Conservation (phyloP, 495 filamentous ascomycete species). For the Xanthoparmelia taractica region DNA sequence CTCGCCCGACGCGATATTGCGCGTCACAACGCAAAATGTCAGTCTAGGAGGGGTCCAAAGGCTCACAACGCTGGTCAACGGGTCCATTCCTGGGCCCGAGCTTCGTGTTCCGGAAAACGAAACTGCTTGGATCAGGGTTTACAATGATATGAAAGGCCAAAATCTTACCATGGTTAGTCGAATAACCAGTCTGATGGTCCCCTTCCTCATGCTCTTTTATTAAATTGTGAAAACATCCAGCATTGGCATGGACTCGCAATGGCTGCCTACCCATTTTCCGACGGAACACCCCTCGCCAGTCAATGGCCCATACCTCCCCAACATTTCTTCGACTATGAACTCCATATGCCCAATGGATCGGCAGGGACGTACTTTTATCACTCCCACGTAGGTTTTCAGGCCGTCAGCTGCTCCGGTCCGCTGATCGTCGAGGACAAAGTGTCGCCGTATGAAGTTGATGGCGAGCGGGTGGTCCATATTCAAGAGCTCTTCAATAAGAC, state of each 20-base stretch:
- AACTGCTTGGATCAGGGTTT: neutral
- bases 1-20: neutral
- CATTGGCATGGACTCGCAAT: conserved; percentile 6
- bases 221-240: neutral
- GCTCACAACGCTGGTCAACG: conserved; percentile 2
- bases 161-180: conserved; percentile 3
- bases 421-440: conserved; percentile 1
- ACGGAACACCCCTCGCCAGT: conserved; percentile 4
- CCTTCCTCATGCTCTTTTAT: neutral
- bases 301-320: neutral
- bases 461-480: neutral
- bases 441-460: neutral
- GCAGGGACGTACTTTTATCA: conserved; percentile 3
- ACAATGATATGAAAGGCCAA: neutral
- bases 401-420: neutral
- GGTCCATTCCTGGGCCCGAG: neutral
- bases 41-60: neutral
- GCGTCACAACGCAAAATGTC: neutral
- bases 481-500: conserved; percentile 1
- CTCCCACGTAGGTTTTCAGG: conserved; percentile 1
- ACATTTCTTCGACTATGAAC: conserved; percentile 1
- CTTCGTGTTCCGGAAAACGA: conserved; percentile 1
- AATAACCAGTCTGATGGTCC: neutral
- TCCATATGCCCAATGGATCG: neutral
- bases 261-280: neutral